Evolutionary conservation across 1,284 basidiomycete species (phyloP).

Genomic region (Ustilago loliicola): DNA sequence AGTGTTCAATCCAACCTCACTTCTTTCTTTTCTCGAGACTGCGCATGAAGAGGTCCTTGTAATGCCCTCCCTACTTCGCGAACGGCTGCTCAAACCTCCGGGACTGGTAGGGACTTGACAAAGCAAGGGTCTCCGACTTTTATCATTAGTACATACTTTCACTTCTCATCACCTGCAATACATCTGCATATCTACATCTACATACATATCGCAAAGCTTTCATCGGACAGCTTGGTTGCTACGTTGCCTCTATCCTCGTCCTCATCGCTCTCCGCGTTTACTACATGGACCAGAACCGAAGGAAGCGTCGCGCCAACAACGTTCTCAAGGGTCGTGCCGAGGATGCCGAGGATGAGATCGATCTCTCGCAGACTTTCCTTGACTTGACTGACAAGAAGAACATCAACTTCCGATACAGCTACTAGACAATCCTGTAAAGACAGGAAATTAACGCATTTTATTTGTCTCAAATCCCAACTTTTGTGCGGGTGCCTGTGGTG

Average conservation of each 20-base stretch:
- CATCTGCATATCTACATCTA: too few species aligned
- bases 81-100: too few species aligned
- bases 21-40: too few species aligned
- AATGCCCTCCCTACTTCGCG: too few species aligned
- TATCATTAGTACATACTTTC: too few species aligned
- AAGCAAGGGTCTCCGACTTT: too few species aligned
- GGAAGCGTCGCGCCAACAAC: constrained; percentile 55
- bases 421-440: constrained; percentile 17
- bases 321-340: constrained; percentile 31
- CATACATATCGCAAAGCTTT: constrained; percentile 73
- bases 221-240: constrained; percentile 74
- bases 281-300: constrained; percentile 73
- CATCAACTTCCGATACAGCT: constrained; percentile 48
- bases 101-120: too few species aligned
- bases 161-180: too few species aligned
- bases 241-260: constrained; percentile 73
- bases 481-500: background rate
- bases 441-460: background rate
- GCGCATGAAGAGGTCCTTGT: too few species aligned
- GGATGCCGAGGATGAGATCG: constrained; percentile 42
- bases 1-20: too few species aligned
- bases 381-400: constrained; percentile 52
- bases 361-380: constrained; percentile 39
- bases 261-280: constrained; percentile 72
- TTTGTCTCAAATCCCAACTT: background rate